Conservation (phyloP, 202 grass and related monocot genomes). For the Bolboschoenoplectus hybrid region DNA sequence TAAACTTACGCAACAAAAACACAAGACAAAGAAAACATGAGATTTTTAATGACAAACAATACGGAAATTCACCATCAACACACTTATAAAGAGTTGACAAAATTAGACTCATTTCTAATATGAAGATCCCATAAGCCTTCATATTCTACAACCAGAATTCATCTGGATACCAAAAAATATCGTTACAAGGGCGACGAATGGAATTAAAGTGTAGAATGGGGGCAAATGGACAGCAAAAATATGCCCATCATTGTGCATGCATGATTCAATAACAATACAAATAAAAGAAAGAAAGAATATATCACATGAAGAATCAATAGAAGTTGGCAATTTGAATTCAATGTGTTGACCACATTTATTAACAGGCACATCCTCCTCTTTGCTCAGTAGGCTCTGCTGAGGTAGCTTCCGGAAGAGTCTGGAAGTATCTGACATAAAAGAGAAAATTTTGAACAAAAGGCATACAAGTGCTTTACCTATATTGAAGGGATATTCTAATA, state of each 20-base stretch:
- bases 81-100: not conserved
- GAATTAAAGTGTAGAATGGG: constrained; percentile 14
- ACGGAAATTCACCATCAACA: not conserved
- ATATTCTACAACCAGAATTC: constrained; percentile 38
- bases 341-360: constrained; percentile 46
- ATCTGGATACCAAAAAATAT: constrained; percentile 26
- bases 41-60: not conserved
- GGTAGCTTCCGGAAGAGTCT: constrained; percentile 63
- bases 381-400: constrained; percentile 54
- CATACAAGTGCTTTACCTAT: not conserved
- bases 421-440: constrained; percentile 74
- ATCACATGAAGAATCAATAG: constrained; percentile 55
- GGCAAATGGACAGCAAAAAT: constrained; percentile 34
- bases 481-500: constrained; percentile 10
- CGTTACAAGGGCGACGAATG: constrained; percentile 24
- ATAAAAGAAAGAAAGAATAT: constrained; percentile 50
- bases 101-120: constrained; percentile 24
- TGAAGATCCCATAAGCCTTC: constrained; percentile 20
- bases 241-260: constrained; percentile 40
- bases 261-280: constrained; percentile 34
- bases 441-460: constrained; percentile 39
- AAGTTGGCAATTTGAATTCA: constrained; percentile 24
- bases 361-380: constrained; percentile 90
- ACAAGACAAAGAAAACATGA: constrained; percentile 8
- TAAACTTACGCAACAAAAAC: not conserved